Conservation (phyloP, 768 basidiomycete species). For the Hirschioporus abietinus region DNA sequence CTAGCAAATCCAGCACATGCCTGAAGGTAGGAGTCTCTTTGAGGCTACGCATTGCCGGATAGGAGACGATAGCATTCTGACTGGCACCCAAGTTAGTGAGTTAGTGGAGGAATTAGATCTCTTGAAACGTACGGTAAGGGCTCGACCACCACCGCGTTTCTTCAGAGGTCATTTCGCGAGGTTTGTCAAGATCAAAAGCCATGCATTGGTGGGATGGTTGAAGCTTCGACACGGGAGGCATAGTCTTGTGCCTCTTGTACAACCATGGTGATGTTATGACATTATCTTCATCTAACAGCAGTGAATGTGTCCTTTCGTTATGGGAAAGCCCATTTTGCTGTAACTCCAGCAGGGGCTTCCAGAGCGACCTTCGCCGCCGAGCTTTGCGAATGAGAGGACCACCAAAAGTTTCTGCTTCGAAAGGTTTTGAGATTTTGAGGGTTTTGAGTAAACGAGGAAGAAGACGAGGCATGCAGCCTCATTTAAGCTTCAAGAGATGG, state of each 20-base stretch:
- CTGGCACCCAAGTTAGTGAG: conserved; percentile 28
- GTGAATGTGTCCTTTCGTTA: conserved; percentile 44
- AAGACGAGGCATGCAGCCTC: conserved; percentile 56
- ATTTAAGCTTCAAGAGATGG: not conserved
- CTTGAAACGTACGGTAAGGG: conserved; percentile 56
- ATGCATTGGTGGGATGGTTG: conserved; percentile 15
- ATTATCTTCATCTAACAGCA: conserved; percentile 53
- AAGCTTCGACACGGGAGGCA: conserved; percentile 40
- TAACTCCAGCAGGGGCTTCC: conserved; percentile 13
- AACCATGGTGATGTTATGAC: conserved; percentile 45
- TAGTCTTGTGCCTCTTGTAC: conserved; percentile 52
- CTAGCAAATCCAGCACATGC: conserved; percentile 27
- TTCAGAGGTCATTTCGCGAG: conserved; percentile 54
- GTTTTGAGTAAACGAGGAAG: conserved; percentile 55
- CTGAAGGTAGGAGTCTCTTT: conserved; percentile 47
- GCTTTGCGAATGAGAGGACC: conserved; percentile 12
- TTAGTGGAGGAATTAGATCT: conserved; percentile 3
- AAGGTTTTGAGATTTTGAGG: conserved; percentile 27
- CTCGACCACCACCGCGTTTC: conserved; percentile 69
- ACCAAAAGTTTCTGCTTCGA: conserved; percentile 3
- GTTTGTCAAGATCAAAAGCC: conserved; percentile 27
- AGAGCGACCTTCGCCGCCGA: conserved; percentile 9
- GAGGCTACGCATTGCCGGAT: conserved; percentile 52
- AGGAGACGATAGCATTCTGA: conserved; percentile 68
- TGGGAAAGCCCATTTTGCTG: conserved; percentile 32